Evolutionary conservation across 768 basidiomycete species (phyloP).

Genomic region (Lanmaoa pseudosensibilis): DNA sequence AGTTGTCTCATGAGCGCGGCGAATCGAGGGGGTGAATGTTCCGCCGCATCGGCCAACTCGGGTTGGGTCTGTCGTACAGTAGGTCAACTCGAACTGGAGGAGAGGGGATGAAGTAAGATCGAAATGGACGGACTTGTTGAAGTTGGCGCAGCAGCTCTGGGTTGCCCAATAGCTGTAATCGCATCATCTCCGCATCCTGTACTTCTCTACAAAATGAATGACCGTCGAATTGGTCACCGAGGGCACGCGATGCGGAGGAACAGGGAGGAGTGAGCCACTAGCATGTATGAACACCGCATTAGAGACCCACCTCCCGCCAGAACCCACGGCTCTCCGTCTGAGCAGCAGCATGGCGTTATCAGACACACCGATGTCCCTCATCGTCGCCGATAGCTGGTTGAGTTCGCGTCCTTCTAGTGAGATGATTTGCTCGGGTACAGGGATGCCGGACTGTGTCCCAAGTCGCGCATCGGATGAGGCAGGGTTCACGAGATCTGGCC

Average conservation of each 20-base stretch:
- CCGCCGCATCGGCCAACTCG: slow-evolving; percentile 74
- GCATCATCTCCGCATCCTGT: slow-evolving; percentile 90
- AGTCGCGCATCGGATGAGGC: not conserved
- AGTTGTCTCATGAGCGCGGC: slow-evolving; percentile 68
- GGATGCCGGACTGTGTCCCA: slow-evolving; percentile 65
- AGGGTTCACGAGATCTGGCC: not conserved
- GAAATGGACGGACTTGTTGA: slow-evolving; percentile 46
- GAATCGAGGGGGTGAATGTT: slow-evolving; percentile 69
- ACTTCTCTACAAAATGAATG: slow-evolving; percentile 44
- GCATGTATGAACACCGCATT: not conserved
- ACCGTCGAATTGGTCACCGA: not conserved
- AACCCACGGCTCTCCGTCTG: slow-evolving; percentile 53
- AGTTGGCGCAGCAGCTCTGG: slow-evolving; percentile 76
- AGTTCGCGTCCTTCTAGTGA: slow-evolving; percentile 68
- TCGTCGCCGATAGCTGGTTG: slow-evolving; percentile 62
- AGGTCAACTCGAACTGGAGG: not conserved
- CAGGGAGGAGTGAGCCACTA: not conserved
- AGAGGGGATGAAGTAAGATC: too few relatives aligned
- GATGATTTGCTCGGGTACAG: slow-evolving; percentile 70
- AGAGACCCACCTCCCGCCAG: slow-evolving; percentile 41
- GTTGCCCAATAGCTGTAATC: slow-evolving; percentile 83
- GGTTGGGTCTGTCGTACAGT: slow-evolving; percentile 61
- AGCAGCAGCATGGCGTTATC: slow-evolving; percentile 67
- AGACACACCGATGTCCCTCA: slow-evolving; percentile 60
- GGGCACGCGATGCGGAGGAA: not conserved